Evolutionary conservation across 1,284 basidiomycete genomes (phyloP).

Genomic region (Schizopora paradoxa): DNA sequence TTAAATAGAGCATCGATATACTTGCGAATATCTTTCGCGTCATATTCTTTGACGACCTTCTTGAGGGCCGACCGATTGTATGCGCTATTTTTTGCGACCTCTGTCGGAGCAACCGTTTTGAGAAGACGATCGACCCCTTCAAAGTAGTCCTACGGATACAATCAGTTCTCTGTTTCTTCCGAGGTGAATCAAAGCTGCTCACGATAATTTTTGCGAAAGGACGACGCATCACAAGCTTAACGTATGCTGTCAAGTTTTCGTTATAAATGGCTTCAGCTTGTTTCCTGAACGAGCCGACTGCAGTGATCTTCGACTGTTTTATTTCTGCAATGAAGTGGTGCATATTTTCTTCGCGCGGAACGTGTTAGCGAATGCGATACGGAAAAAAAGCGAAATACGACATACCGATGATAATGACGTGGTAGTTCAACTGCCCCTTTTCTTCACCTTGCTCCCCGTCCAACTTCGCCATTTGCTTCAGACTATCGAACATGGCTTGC

Average conservation of each 20-base stretch:
- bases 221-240: constrained; percentile 81
- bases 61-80: constrained; percentile 79
- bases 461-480: constrained; percentile 94
- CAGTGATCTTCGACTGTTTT: constrained; percentile 61
- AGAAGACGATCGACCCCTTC: constrained; percentile 86
- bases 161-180: constrained; percentile 1
- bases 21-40: constrained; percentile 84
- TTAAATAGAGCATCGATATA: constrained; percentile 82
- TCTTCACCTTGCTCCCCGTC: constrained; percentile 82
- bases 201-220: constrained; percentile 88
- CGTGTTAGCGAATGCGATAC: constrained; percentile 1
- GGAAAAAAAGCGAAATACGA: constrained; percentile 3
- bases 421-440: constrained; percentile 95
- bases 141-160: constrained; percentile 76
- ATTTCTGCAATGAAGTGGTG: constrained; percentile 86
- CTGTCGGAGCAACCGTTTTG: constrained; percentile 74
- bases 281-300: constrained; percentile 64
- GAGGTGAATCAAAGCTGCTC: constrained; percentile 27
- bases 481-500: constrained; percentile 82
- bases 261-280: constrained; percentile 82
- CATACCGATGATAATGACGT: constrained; percentile 91
- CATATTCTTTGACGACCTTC: constrained; percentile 83
- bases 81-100: constrained; percentile 71
- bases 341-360: constrained; percentile 80
- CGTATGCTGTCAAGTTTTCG: constrained; percentile 82